These are phyloP conservation scores for Cercospora sp. DNA, from an alignment of 2,329 filamentous ascomycete genomes.

Conservation along the genomic window DNA sequence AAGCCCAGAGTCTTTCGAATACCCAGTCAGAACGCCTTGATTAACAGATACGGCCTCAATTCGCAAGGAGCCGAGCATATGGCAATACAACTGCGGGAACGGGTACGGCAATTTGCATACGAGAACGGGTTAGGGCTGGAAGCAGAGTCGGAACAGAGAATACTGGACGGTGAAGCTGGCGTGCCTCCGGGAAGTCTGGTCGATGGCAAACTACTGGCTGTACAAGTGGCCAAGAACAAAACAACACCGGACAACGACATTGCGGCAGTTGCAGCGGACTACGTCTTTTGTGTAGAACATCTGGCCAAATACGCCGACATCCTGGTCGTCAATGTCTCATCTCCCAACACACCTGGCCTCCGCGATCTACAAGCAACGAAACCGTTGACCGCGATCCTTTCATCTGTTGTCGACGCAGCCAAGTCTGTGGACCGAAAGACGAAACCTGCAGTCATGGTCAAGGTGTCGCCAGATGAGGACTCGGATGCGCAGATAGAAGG, in stretches of 20 bases:
- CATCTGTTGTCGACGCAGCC: conserved; percentile 79
- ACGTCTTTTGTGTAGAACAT: conserved; percentile 83
- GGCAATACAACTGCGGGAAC: conserved; percentile 72
- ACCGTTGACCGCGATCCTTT: conserved; percentile 77
- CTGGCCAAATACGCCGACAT: conserved; percentile 89
- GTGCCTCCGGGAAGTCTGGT: conserved; percentile 81
- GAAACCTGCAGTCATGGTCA: conserved; percentile 89
- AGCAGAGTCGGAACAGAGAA: conserved; percentile 64
- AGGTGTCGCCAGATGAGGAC: conserved; percentile 95
- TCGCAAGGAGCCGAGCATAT: conserved; percentile 86
- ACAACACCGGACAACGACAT: conserved; percentile 81
- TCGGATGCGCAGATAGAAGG: conserved; percentile 79
- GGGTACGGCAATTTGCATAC: conserved; percentile 75
- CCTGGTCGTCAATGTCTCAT: conserved; percentile 96
- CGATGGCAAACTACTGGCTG: conserved; percentile 74
- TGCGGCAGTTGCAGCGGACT: conserved; percentile 73
- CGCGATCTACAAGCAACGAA: conserved; percentile 82
- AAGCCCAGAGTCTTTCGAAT: conserved; percentile 86
- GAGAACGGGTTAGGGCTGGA: conserved; percentile 64
- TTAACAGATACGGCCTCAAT: conserved; percentile 96
- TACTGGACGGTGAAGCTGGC: conserved; percentile 72
- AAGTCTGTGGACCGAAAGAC: conserved; percentile 65
- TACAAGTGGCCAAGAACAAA: conserved; percentile 98
- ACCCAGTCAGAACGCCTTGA: conserved; percentile 77
- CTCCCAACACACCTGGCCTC: conserved; percentile 90